Evolutionary conservation across 768 basidiomycete species (phyloP), one percentile per base, ranked within the genome.

Genomic region (Lactifluus piperatus): DNA sequence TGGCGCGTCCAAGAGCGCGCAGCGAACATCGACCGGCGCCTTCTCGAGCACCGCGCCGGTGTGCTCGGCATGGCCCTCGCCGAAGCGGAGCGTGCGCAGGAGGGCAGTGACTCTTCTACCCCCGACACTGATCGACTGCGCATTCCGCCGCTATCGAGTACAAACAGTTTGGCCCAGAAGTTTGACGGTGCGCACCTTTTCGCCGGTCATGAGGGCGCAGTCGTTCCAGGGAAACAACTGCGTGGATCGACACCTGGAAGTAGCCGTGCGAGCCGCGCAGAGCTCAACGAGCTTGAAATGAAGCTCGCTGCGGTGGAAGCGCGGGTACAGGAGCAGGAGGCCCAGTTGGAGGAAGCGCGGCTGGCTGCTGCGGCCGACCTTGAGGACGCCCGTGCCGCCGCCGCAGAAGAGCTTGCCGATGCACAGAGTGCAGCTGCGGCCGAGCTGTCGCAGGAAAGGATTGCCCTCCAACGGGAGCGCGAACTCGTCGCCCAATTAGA

Each of bases 141-240:
- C 60, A 41, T 57, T 57, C 62, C 65, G 3, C 62, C 65, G 3
- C 51, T 58, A 32, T 73, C 72, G 41, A 71, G 71, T 24, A 76
- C 79, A 32, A 56, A 58, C 47, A 77, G 81, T 53, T 73, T 80
- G 5, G 73, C 77, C n/a, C 76, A 75, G 43, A 65, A 81, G 39
- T 94, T 94, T 68, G 88, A 90, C 54, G 89, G 89, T 13, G 82
- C 86, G 0, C 90, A 92, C 72, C 76, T 93, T 54, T 92, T 92
- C 63, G 88, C 92, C 0, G 91, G 91, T 0, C 87, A 92, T 64
- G 82, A 80, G 4, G 79, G 83, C 45, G 79, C 88, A 5, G 72
- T 87, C 18, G 73, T 86, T 0, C 88, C 87, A 0, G 72, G 69
- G 39, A 24, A 14, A n/a, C 46, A 22, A 10, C 32, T 22, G 11